Base-by-base conservation (phyloP, 805 yeast species). In the Wickerhamomyces canadensis region DNA sequence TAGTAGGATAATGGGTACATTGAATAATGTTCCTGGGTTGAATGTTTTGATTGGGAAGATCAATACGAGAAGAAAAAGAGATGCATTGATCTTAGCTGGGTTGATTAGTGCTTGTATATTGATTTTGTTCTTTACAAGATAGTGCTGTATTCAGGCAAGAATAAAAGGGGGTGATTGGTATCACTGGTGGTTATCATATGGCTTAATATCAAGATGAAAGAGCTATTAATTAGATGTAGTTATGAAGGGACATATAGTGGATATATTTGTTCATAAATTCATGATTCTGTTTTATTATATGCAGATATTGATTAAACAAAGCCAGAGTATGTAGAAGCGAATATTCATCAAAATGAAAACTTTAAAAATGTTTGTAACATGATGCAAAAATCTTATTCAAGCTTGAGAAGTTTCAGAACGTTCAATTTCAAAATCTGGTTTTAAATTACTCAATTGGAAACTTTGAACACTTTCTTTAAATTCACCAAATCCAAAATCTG, bases 31-130 rank as follows among this genome's bases (percentile, higher is more conserved):
- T 34, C 98, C 98, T 0, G 97, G 97, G 1, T 64, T 91, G 32
- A 84, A 81, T 54, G 74, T 76, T 7, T 57, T 91, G 38, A 76
- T 91, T 22, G 65, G 80, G 9, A 83, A 81, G 59, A 89, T 91
- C 47, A 88, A 88, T 58, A 81, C 95, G 4, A 72, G 98, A 52
- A 81, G 89, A 60, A 84, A 80, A 64, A 76, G 96, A 40, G 95
- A 93, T 58, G 80, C 94, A 17, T 57, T 91, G 21, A 82, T 91
- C n/a, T 61, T 91, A 54, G 91, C 95, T 2, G 49, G 70, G 4
- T 71, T 93, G 35, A 80, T 89, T 22, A 70, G 86, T 3, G 40
- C 74, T 22, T 85, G 98, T 64, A 77, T 89, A 19, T 52, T 91
- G 31, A 57, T 85, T 11, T 58, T 89, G 36, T 78, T 78, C 50